A percentile compares a stretch with the other conserved stretches of the same genome.
Evolutionary conservation across 371 early-diverging fungal species (phyloP).

Genomic region (Haplosporangium sp.): DNA sequence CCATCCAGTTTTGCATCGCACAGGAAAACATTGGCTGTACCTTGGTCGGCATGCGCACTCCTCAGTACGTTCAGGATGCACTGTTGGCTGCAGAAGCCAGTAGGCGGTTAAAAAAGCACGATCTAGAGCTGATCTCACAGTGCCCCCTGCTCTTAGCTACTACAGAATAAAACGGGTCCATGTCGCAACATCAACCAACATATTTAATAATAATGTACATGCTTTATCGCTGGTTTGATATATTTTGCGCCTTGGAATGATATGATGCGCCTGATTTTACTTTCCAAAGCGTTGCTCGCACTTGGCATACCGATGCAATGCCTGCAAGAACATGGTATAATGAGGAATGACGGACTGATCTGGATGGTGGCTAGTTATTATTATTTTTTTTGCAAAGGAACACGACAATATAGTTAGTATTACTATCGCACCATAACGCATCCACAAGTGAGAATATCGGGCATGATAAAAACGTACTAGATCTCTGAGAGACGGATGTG

Average conservation of each 20-base stretch:
- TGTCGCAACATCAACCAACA: too few species aligned
- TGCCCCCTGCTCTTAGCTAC: conserved; percentile 41
- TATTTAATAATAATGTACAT: neutral
- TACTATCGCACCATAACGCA: too few species aligned
- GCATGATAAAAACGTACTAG: conserved; percentile 56
- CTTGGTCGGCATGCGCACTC: conserved; percentile 77
- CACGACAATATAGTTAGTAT: too few species aligned
- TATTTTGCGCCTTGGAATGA: neutral
- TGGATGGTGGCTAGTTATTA: conserved; percentile 41
- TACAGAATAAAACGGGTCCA: neutral
- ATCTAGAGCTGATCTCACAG: conserved; percentile 35
- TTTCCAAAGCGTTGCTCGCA: conserved; percentile 66
- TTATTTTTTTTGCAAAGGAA: too few species aligned
- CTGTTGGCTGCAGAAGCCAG: conserved; percentile 45
- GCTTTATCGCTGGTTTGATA: too few species aligned
- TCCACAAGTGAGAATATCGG: too few species aligned
- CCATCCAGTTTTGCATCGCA: conserved; percentile 60
- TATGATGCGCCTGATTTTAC: neutral
- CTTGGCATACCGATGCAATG: conserved; percentile 61
- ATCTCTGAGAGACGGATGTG: conserved; percentile 71
- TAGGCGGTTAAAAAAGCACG: conserved; percentile 15
- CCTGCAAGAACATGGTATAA: conserved; percentile 59
- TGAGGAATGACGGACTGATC: conserved; percentile 49
- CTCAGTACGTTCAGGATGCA: conserved; percentile 71
- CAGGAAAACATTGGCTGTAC: conserved; percentile 72